These are phyloP conservation scores for Gloeostereum incarnatum DNA, from an alignment of 768 basidiomycete genomes.

Conservation along the genomic window DNA sequence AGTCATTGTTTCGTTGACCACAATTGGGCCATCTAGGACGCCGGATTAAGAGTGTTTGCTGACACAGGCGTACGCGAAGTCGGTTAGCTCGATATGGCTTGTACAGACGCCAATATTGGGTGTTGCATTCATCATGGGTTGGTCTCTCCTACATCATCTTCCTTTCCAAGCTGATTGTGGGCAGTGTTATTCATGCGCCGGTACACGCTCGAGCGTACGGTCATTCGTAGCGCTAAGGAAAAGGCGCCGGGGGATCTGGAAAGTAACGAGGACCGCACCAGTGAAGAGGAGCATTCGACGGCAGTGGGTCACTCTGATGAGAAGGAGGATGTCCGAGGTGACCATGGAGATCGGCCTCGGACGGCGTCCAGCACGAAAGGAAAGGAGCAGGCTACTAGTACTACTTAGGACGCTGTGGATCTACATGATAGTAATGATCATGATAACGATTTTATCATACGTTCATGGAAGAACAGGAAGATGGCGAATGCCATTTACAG, in stretches of 20 bases:
- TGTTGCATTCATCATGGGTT: conserved; percentile 41
- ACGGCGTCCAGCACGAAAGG: no score
- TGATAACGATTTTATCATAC: no score
- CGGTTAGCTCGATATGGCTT: conserved; percentile 58
- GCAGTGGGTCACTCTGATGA: no score
- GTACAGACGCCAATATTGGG: conserved; percentile 51
- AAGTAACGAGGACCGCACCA: conserved; percentile 10
- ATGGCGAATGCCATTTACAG: not conserved
- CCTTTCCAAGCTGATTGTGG: no score
- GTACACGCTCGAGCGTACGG: conserved; percentile 48
- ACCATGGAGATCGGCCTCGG: no score
- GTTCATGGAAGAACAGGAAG: not conserved
- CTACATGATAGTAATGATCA: conserved; percentile 15
- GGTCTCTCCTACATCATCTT: conserved; percentile 18
- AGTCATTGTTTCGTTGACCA: not conserved
- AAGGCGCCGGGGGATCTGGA: conserved; percentile 20
- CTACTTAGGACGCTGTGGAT: conserved; percentile 19
- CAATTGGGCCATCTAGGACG: conserved; percentile 33
- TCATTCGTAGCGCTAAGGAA: conserved; percentile 26
- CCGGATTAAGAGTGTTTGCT: conserved; percentile 33
- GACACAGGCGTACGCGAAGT: conserved; percentile 55
- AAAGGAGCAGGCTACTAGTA: no score
- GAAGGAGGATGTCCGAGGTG: no score
- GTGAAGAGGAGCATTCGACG: conserved; percentile 7
- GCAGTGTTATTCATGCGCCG: conserved; percentile 49